Base-by-base conservation (phyloP, 176 grass and related monocot species). In the Eleusine coracana region DNA sequence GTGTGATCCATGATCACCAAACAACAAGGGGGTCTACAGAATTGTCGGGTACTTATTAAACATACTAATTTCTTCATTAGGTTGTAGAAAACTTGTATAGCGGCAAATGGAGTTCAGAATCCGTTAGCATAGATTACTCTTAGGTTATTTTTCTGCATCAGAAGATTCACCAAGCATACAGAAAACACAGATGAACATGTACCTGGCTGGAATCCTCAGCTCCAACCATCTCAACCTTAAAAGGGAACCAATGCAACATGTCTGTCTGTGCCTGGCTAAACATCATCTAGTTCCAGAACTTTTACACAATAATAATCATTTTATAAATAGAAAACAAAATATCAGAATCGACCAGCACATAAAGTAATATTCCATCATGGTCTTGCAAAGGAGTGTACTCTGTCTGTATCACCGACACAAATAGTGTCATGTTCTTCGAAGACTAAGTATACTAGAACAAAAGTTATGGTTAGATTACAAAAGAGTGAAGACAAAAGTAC, bases 271-370 rank as follows among this genome's bases (percentile, higher is more conserved):
- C 77, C 72, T 25, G 71, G 51, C 7, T 87, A 59, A 21, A 75
- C 63, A 44, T 37, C 84, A 31, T 85, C 89, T 66, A 87, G 78
- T 49, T 91, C 87, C 34, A 87, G 80, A 81, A 80, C 74, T 92
- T 94, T 89, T 94, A 75, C 31, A 80, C 81, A 55, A 74, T 29
- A 58, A 83, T 80, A 59, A 76, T 2, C 31, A 34, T 89, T 66
- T 91, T 74, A 82, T 86, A 38, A 68, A 87, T 34, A 48, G 13
- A 79, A 82, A 66, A 16, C 6, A 78, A 76, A 38, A 71, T 37
- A 86, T 6, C 20, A 49, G 59, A 72, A 80, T 31, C 5, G 82
- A 73, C 7, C 16, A 66, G 16, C 10, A 49, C 7, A 81, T 44
- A 66, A 67, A 58, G 52, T 46, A 68, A 56, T 16, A 37, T 50